Evolutionary conservation across 192 early-diverging fungal genomes (phyloP), one percentile per base, ranked within the genome.

Genomic region (Funneliformis geosporum): DNA sequence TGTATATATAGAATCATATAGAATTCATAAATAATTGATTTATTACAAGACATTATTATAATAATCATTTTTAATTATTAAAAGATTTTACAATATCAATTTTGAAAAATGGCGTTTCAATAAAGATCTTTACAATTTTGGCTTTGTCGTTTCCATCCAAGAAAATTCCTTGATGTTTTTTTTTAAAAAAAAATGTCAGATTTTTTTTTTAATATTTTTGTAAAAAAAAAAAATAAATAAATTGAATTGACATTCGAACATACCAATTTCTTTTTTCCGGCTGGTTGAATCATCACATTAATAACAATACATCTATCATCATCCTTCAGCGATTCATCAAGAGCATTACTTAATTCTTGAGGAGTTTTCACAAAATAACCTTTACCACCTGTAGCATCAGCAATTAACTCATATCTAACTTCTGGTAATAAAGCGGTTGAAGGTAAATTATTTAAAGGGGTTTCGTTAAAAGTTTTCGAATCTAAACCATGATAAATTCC

Each of bases 401-500:
- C 90, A 75, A 94, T 86, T 71, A 91, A 59, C 61, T 94, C 92
- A 66, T 93, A 93, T 8, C 90, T 86, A 9, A 89, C 86, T n/a
- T 91, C 89, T 2, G 91, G 92, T 42, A 82, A 82, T 27, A 94
- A 81, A 5, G 91, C 89, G 6, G 91, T 92, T 5, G 90, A 82
- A 9, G 93, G 93, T 79, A 93, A 75, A 18, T 23, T 76, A 60
- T 84, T 83, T 23, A 75, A 61, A 3, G 65, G 60, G 16, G 83
- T 83, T 2, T 88, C 81, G 14, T 64, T 28, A 73, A 88, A 94
- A 40, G 90, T 82, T 42, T 82, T 73, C 23, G 80, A 9, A 6
- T 89, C 88, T 47, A 93, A 75, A 9, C 93, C 93, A 84, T 89
- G 87, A 80, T 93, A 93, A 16, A 94, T 93, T 16, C 93, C 93